Evolutionary conservation across 208 protist genomes (phyloP), one percentile per base, ranked within the genome.

Genomic region (Crithidia mellificae): DNA sequence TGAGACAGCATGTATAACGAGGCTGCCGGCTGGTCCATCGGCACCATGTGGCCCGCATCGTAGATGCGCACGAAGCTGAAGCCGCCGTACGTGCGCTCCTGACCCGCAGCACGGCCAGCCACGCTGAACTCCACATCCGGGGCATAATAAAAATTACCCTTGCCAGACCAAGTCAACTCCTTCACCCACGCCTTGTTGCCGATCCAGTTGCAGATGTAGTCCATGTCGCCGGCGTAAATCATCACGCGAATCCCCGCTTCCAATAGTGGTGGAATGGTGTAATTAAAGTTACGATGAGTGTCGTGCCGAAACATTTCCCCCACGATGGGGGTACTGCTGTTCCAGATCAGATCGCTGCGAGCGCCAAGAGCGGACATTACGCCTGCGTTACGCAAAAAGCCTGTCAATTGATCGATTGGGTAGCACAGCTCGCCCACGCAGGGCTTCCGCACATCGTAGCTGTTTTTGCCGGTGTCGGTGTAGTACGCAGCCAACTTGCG

Each of bases 211-310:
- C 34, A 38, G 34, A 38, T 38, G 34, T 38, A 38, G 11, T 38
- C 34, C 34, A 38, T 38, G 34, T 38, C 34, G 34, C 34, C 34
- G 7, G 34, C 34, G 34, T 94, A 79, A 68, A 87, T 85, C 6
- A 87, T 85, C 58, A 95, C 90, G 81, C 91, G 89, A 76, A 92
- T 85, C 8, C 90, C 90, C 5, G 90, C 90, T 11, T 77, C 74
- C 72, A 82, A 78, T 0, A 95, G 65, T 25, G 78, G 74, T 43
- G 93, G 68, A 63, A 95, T 38, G 34, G 34, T 38, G 34, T 38
- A 92, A 49, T 70, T 87, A 50, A 95, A 74, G 38, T 73, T 68
- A 36, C 83, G 74, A 59, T 84, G 81, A 67, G 50, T 90, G 82
- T 97, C 92, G 25, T 32, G 39, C 6, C 29, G 24, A 56, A 95